phyloP scores from a whole-genome alignment of 768 basidiomycete genomes.

The Tulasnella sp. region DNA sequence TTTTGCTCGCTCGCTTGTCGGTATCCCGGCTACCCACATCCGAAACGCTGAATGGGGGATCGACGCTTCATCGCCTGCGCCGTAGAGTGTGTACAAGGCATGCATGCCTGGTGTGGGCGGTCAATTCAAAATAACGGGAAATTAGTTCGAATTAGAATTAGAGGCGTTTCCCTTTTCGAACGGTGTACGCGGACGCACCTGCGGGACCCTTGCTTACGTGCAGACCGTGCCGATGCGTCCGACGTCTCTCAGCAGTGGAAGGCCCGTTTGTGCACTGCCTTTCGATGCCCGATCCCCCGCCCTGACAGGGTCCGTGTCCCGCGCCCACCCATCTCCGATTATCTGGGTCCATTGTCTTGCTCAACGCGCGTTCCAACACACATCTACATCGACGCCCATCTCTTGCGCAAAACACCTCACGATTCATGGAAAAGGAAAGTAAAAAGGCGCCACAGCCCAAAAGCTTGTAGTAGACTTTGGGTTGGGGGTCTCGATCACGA shows the following conservation, averaged over 20 bases:
- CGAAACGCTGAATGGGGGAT: neutral
- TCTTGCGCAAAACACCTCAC: neutral
- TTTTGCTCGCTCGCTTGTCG: neutral
- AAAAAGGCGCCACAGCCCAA: constrained; percentile 10
- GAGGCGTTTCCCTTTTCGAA: neutral
- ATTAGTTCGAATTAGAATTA: neutral
- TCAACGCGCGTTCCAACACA: neutral
- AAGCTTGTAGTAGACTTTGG: neutral
- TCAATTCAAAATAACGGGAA: neutral
- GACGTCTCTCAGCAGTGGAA: neutral
- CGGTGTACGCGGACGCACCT: constrained; percentile 2
- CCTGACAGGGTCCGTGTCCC: neutral
- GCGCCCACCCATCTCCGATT: neutral
- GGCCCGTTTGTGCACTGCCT: neutral
- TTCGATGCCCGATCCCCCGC: neutral
- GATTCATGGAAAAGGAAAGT: neutral
- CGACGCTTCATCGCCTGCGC: neutral
- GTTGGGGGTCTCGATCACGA: neutral
- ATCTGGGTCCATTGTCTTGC: constrained; percentile 4
- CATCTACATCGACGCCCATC: neutral
- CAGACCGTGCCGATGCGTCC: neutral
- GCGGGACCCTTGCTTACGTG: neutral
- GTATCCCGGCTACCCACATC: neutral
- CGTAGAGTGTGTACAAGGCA: neutral
- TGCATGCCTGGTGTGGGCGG: neutral